A percentile compares a stretch with the other conserved stretches of the same genome.
Conservation (phyloP, 1,284 basidiomycete genomes). For the Cryptococcus sp. region DNA sequence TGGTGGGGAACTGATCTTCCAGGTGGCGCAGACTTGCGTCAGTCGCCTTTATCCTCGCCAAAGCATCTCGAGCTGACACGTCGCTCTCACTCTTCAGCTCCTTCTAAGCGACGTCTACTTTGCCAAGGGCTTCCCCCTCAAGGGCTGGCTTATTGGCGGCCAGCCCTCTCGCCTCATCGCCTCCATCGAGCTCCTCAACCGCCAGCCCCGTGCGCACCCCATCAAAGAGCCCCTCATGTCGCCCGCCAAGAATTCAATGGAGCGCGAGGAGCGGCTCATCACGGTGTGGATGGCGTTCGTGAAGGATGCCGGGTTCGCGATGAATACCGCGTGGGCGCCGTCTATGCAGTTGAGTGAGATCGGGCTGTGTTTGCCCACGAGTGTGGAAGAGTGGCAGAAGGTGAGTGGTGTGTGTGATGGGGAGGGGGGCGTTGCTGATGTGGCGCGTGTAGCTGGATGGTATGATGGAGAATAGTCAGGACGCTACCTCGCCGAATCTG, state of each 20-base stretch:
- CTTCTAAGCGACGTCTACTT: constrained; percentile 35
- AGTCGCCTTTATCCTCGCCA: constrained; percentile 5
- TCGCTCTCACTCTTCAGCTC: constrained; percentile 16
- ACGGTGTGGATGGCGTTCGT: constrained; percentile 41
- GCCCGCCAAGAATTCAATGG: constrained; percentile 18
- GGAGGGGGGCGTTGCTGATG: background rate
- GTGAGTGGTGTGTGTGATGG: constrained; percentile 8
- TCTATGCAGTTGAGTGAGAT: constrained; percentile 29
- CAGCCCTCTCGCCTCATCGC: constrained; percentile 33
- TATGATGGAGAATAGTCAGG: constrained; percentile 34
- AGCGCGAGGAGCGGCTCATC: constrained; percentile 38
- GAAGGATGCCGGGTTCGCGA: constrained; percentile 29
- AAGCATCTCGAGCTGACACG: background rate
- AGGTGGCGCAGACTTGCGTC: constrained; percentile 36
- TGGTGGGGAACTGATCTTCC: constrained; percentile 30
- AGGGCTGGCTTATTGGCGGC: constrained; percentile 34
- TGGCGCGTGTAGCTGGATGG: background rate
- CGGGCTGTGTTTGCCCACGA: constrained; percentile 28
- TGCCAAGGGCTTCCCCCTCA: constrained; percentile 33
- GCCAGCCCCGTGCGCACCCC: constrained; percentile 19
- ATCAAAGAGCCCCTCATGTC: constrained; percentile 33
- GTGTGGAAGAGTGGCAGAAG: constrained; percentile 21
- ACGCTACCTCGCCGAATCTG: constrained; percentile 25
- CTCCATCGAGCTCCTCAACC: constrained; percentile 34
- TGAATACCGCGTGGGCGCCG: constrained; percentile 33